Evolutionary conservation across 441 rosid genomes (phyloP), one percentile per base, ranked within the genome.

Genomic region (Bocquillonia castaneifolia): DNA sequence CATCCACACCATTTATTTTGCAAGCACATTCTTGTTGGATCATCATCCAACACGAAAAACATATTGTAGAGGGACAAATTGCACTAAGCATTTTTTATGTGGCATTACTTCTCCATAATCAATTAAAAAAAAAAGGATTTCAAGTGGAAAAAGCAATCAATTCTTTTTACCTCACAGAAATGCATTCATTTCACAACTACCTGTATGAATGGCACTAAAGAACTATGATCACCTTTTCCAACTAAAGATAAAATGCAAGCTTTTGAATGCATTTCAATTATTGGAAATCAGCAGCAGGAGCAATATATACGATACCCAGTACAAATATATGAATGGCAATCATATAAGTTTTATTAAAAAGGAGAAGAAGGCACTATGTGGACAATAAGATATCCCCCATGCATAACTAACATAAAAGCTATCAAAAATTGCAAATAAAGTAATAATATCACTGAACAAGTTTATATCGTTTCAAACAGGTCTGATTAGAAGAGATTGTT

Each of bases 191-290:
- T 68, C n/a, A n/a, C 26, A 22, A 51, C n/a, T 44, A 39, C 20
- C 14, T 8, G 25, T 12, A 45, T 14, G 2, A 18, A 54, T 22
- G 45, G 68, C 26, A 56, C 28, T 34, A 32, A 7, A 55, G 37
- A 61, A 12, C 51, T 14, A 69, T 39, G 18, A n/a, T 6, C 14
- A 22, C 4, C 14, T 29, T 34, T 59, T 59, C 31, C 32, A 1
- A 25, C 2, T 45, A 36, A 20, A 56, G 42, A 56, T 23, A 59
- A 47, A 17, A 13, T n/a, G 32, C 37, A 44, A 63, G 25, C 26
- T 48, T 63, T 71, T 32, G 29, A 42, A 61, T 17, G 34, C 32
- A 32, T 52, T 48, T 37, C 29, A 69, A 60, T 34, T 47, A 26
- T 14, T 48, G 31, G 37, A 15, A 45, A 17, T 6, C 47, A 62